A percentile compares a stretch with the other conserved stretches of the same genome.
Conservation (phyloP, 2,329 filamentous ascomycete genomes). For the Elsinoe fawcettii region DNA sequence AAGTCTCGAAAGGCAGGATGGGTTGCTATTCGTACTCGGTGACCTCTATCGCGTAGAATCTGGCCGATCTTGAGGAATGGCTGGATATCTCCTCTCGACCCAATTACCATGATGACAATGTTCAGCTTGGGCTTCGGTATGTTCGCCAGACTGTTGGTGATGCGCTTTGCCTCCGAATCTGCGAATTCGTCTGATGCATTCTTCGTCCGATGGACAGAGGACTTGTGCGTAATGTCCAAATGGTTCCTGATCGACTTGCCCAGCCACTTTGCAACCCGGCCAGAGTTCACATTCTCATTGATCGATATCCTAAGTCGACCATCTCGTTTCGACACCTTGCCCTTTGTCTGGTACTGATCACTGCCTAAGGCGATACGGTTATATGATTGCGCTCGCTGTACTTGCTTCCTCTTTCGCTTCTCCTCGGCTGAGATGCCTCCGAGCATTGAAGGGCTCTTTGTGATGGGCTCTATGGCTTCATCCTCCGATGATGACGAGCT, state of each 20-base stretch:
- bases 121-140: constrained; percentile 50
- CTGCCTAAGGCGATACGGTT: constrained; percentile 55
- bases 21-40: constrained; percentile 69
- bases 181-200: constrained; percentile 17
- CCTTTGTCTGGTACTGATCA: constrained; percentile 56
- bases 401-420: constrained; percentile 16
- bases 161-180: constrained; percentile 21
- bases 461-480: neutral
- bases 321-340: constrained; percentile 58
- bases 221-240: constrained; percentile 26
- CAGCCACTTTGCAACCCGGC: constrained; percentile 66
- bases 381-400: constrained; percentile 30
- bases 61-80: constrained; percentile 71
- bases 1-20: constrained; percentile 72
- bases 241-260: constrained; percentile 56
- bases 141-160: constrained; percentile 21
- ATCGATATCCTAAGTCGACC: constrained; percentile 65
- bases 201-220: neutral
- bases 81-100: constrained; percentile 70
- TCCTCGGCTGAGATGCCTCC: constrained; percentile 16
- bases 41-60: constrained; percentile 63
- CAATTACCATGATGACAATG: constrained; percentile 78
- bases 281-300: constrained; percentile 60
- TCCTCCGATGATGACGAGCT: constrained; percentile 16
- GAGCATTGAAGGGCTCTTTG: neutral